Evolutionary conservation across 2,329 filamentous ascomycete species (phyloP).

Genomic region (Endoconidiophora polonica): DNA sequence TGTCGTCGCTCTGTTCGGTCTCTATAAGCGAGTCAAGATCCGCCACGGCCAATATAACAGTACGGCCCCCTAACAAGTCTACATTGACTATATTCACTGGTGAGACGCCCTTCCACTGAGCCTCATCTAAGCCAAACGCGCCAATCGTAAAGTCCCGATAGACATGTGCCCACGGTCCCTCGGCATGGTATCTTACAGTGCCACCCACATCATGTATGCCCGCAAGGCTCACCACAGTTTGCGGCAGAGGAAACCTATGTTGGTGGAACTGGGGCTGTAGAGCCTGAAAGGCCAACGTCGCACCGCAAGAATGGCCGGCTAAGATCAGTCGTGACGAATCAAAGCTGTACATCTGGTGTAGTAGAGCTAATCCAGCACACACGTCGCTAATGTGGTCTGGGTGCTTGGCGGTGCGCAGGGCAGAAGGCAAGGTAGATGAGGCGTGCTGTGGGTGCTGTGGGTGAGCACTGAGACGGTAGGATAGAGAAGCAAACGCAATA

Average conservation of each 20-base stretch:
- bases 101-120: constrained; percentile 25
- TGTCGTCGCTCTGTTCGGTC: constrained; percentile 3
- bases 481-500: constrained; percentile 25
- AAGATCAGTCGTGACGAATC: constrained; percentile 33
- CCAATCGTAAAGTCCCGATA: constrained; percentile 29
- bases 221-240: constrained; percentile 29
- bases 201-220: constrained; percentile 34
- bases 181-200: constrained; percentile 20
- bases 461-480: constrained; percentile 42
- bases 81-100: constrained; percentile 18
- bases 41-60: constrained; percentile 1
- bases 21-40: constrained; percentile 7
- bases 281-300: constrained; percentile 34
- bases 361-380: constrained; percentile 30
- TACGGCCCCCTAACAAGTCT: not conserved
- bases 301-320: constrained; percentile 46
- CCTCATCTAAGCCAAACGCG: constrained; percentile 28
- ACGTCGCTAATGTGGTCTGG: constrained; percentile 45
- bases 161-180: constrained; percentile 15
- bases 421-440: constrained; percentile 5
- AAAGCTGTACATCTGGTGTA: constrained; percentile 30
- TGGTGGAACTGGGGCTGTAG: constrained; percentile 17
- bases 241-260: constrained; percentile 12
- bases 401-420: constrained; percentile 32
- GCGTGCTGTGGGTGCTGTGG: constrained; percentile 26